Evolutionary conservation across 257 asterid genomes (phyloP).

Genomic region (Cynanchum wilfordii): DNA sequence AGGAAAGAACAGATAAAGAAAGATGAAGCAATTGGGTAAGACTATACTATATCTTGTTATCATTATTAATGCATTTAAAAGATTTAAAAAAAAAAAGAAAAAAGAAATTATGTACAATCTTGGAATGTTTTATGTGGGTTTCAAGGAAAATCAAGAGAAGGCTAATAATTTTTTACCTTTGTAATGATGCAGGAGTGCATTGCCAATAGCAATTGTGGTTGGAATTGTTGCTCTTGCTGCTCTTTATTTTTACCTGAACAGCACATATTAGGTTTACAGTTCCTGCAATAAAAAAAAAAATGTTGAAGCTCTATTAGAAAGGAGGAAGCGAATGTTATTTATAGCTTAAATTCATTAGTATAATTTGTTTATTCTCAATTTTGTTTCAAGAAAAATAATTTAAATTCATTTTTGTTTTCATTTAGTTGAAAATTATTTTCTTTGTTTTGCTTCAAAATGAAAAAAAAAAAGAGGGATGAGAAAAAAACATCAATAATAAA

Average conservation of each 20-base stretch:
- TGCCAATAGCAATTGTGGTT: constrained; percentile 77
- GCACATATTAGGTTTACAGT: constrained; percentile 22
- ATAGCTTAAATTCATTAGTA: neutral
- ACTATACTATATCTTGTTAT: neutral
- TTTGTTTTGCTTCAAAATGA: neutral
- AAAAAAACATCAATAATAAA: neutral
- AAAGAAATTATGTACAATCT: too few species aligned
- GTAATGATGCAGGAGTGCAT: constrained; percentile 47
- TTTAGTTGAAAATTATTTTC: neutral
- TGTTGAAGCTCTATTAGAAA: neutral
- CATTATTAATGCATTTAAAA: neutral
- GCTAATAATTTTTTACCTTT: neutral
- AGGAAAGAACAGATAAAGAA: constrained; percentile 68
- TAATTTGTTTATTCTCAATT: neutral
- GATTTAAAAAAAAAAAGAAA: too few species aligned
- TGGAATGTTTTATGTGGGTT: neutral
- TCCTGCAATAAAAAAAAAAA: neutral
- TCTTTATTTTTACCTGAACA: constrained; percentile 70
- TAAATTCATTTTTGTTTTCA: neutral
- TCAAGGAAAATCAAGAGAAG: neutral
- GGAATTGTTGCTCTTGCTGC: constrained; percentile 71
- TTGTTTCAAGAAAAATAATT: neutral
- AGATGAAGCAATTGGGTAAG: constrained; percentile 78
- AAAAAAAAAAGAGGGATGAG: neutral
- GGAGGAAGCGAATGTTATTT: neutral